Percentiles rank a stretch among this genome's conserved stretches.
phyloP scores from a whole-genome alignment of 306 rosid species.

The Vicia villosa region DNA sequence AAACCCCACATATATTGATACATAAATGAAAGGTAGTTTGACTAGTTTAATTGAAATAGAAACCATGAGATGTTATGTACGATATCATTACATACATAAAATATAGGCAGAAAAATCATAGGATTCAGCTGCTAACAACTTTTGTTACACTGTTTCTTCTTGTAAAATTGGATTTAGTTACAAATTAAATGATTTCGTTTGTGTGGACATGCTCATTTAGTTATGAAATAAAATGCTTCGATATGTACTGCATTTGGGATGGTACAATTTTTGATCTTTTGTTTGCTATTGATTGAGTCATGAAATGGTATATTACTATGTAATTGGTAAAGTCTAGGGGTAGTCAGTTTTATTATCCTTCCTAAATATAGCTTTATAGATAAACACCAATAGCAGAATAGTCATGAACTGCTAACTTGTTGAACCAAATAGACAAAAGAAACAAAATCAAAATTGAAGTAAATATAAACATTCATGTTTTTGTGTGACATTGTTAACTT shows the following conservation, averaged over 20 bases:
- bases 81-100: background rate
- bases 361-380: conserved; percentile 20
- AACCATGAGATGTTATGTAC: background rate
- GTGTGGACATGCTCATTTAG: background rate
- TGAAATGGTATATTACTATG: conserved; percentile 1
- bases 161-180: background rate
- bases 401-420: conserved; percentile 6
- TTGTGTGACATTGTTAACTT: background rate
- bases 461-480: no score
- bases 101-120: background rate
- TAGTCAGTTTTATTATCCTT: conserved; percentile 2
- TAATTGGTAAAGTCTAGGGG: no score
- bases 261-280: background rate
- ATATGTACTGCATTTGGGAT: background rate
- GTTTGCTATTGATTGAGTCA: conserved; percentile 7
- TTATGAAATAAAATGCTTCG: background rate
- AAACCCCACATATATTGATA: background rate
- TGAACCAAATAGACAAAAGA: conserved; percentile 14
- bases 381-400: background rate
- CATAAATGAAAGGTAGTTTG: background rate
- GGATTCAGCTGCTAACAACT: conserved; percentile 3
- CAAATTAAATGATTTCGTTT: background rate
- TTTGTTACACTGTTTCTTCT: background rate
- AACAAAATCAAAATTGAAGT: background rate
- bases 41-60: conserved; percentile 8